These are phyloP conservation scores for Batkoa obscura DNA, from an alignment of 371 early-diverging fungal genomes.

Conservation along the genomic window DNA sequence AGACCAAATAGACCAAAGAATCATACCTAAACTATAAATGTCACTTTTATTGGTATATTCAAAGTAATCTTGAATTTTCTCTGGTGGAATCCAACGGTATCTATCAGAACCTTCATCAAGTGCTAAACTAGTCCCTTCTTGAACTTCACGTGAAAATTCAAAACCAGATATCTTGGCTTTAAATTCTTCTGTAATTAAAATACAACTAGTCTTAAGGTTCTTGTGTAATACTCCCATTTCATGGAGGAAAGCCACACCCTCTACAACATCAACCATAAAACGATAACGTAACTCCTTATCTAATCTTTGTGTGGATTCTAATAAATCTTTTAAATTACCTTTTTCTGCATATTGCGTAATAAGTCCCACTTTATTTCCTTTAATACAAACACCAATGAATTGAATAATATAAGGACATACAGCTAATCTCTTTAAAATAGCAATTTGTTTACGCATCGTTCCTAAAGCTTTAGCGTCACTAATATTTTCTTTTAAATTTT, in stretches of 20 bases:
- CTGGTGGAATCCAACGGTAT: conserved; percentile 5
- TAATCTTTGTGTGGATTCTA: not conserved
- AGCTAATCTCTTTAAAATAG: not conserved
- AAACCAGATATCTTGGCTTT: conserved; percentile 3
- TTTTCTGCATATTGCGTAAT: conserved; percentile 5
- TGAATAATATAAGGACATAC: conserved; percentile 5
- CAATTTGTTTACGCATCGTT: conserved; percentile 1
- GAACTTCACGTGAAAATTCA: conserved; percentile 1
- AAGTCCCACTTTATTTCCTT: not conserved
- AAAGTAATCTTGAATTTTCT: not conserved
- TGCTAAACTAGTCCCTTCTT: not conserved
- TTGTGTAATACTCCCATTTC: conserved; percentile 37
- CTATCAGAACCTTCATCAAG: conserved; percentile 1
- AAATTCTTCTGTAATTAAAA: not conserved
- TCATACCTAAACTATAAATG: conserved; percentile 4
- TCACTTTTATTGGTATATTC: not conserved
- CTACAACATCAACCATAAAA: conserved; percentile 15
- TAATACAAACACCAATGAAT: conserved; percentile 1
- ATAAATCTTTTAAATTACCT: conserved; percentile 2
- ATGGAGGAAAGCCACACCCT: conserved; percentile 32
- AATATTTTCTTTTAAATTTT: not conserved
- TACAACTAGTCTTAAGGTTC: conserved; percentile 23
- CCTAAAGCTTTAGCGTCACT: not conserved
- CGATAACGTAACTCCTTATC: not conserved
- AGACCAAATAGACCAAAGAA: conserved; percentile 3